Evolutionary conservation across 805 yeast species (phyloP).

Genomic region (Brettanomyces naardenensis): DNA sequence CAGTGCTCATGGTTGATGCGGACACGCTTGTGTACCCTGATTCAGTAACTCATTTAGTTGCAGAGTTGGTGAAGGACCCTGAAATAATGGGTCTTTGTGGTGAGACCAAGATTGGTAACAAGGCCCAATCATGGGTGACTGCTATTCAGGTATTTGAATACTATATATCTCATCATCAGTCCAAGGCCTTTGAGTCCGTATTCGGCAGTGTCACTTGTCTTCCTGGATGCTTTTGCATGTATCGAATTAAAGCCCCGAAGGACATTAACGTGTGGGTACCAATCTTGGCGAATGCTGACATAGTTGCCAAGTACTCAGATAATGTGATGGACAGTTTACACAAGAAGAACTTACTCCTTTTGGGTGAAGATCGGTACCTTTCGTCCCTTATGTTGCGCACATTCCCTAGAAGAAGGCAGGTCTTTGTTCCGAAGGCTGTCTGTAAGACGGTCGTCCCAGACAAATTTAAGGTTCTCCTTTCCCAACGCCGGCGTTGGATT

Average conservation of each 20-base stretch:
- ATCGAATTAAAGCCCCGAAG: conserved; percentile 85
- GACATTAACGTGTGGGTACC: conserved; percentile 87
- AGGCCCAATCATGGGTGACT: conserved; percentile 79
- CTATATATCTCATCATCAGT: conserved; percentile 88
- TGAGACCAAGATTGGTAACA: conserved; percentile 86
- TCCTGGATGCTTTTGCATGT: conserved; percentile 93
- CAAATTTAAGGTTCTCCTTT: conserved; percentile 65
- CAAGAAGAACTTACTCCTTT: conserved; percentile 70
- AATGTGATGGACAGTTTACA: conserved; percentile 80
- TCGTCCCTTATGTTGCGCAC: conserved; percentile 81
- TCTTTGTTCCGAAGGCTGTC: conserved; percentile 84
- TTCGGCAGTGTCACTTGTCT: conserved; percentile 93
- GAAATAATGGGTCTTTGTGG: conserved; percentile 90
- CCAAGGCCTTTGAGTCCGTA: conserved; percentile 91
- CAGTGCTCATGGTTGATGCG: conserved; percentile 89
- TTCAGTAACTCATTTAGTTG: conserved; percentile 81
- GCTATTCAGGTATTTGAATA: conserved; percentile 92
- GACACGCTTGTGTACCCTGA: conserved; percentile 87
- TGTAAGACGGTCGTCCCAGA: conserved; percentile 91
- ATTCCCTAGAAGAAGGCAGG: conserved; percentile 82
- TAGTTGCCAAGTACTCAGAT: conserved; percentile 85
- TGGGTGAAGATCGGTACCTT: conserved; percentile 87
- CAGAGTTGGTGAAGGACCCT: conserved; percentile 83
- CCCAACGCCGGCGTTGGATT: conserved; percentile 96
- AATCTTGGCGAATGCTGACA: conserved; percentile 84